Conservation (phyloP, 2,329 filamentous ascomycete genomes). For the Fusarium anguioides region DNA sequence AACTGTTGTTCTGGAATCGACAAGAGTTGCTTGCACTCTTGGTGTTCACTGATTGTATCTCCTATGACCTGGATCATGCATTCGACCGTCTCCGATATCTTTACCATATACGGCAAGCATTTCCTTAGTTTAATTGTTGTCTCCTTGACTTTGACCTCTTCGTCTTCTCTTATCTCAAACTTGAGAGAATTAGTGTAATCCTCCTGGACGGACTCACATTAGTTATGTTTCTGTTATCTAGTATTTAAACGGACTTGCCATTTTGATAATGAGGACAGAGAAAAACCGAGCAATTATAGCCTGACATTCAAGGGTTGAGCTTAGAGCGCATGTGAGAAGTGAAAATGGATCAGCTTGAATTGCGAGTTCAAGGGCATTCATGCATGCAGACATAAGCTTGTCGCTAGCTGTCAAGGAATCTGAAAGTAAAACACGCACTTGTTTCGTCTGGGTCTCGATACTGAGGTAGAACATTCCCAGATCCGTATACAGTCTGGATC, state of each 20-base stretch:
- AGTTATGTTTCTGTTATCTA: not conserved
- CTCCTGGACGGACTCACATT: not conserved
- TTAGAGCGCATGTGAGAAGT: not conserved
- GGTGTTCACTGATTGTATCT: not conserved
- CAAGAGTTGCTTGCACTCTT: not conserved
- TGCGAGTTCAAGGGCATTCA: not conserved
- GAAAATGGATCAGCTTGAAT: not conserved
- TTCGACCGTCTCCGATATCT: not conserved
- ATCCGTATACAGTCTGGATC: not conserved
- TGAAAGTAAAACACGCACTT: not conserved
- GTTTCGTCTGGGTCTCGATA: not conserved
- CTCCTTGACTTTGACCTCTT: not conserved
- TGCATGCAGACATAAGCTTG: not conserved
- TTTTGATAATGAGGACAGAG: not conserved
- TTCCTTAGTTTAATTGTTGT: not conserved
- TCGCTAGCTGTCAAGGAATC: not conserved
- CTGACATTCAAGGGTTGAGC: not conserved
- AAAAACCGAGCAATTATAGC: not conserved
- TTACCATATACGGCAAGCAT: not conserved
- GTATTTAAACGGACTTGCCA: not conserved
- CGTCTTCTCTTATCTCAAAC: not conserved
- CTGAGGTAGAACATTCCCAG: not conserved
- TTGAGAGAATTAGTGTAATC: not conserved
- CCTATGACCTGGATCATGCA: not conserved
- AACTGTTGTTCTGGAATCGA: not conserved